Evolutionary conservation across 2,329 filamentous ascomycete species (phyloP).

Genomic region (Beauveria bassiana): DNA sequence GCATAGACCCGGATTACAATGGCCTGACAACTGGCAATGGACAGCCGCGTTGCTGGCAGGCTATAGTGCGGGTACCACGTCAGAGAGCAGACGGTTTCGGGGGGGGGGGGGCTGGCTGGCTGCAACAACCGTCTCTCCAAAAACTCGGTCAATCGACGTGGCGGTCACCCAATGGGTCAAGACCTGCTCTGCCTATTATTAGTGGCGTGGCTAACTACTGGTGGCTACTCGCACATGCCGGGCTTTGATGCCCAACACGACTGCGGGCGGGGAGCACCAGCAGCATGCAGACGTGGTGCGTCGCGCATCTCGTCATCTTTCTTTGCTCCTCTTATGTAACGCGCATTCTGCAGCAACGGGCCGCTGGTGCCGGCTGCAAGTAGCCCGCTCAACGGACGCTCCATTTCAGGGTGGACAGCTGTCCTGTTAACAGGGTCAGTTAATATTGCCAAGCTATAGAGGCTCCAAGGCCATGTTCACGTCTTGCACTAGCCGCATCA

Average conservation of each 20-base stretch:
- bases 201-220: neutral
- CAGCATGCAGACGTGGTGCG: slow-evolving; percentile 1
- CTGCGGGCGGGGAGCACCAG: slow-evolving; percentile 3
- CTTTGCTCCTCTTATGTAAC: neutral
- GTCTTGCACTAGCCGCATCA: neutral
- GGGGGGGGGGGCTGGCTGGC: neutral
- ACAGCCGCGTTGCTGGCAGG: neutral
- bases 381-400: neutral
- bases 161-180: slow-evolving; percentile 11
- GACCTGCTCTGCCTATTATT: neutral
- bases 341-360: slow-evolving; percentile 7
- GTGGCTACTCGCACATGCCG: slow-evolving; percentile 8
- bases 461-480: neutral
- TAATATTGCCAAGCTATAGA: neutral
- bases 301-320: neutral
- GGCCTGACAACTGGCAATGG: neutral
- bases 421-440: neutral
- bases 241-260: slow-evolving; percentile 11
- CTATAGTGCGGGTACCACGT: neutral
- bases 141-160: slow-evolving; percentile 13
- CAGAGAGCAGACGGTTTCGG: neutral
- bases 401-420: neutral
- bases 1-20: neutral
- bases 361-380: slow-evolving; percentile 6
- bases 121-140: slow-evolving; percentile 3